Evolutionary conservation across 805 yeast genomes (phyloP), one percentile per base, ranked within the genome.

Genomic region (Candida ponderosae): DNA sequence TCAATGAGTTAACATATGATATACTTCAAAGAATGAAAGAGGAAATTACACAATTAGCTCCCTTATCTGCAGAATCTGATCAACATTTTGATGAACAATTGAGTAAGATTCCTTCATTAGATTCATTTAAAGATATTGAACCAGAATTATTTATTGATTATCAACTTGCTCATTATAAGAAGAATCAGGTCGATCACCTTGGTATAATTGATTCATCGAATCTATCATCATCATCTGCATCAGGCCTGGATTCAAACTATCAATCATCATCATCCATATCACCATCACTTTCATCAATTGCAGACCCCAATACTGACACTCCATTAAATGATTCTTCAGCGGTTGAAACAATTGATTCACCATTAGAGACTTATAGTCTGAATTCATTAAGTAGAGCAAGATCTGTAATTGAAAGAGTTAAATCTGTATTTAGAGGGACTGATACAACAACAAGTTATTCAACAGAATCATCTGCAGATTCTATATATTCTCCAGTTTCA

Each of bases 1-100:
- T 44, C 9, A 41, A 45, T 31, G 47, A 45, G 16, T 29, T 45
- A 23, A 38, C 37, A 10, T 45, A 41, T 32, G 46, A 45, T 16
- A 40, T 35, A 10, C 39, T 45, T 23, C 40, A 41, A 28, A 31
- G 26, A 19, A 30, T 45, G 26, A 45, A 38, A 27, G 16, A 35
- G 10, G 35, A 35, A 28, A 18, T 38, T 31, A 27, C 26, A 18
- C 31, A 38, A 6, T 20, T 39, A 13, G 41, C 42, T 6, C 39
- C 39, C 8, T 40, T 41, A 6, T 41, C 42, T 6, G 42, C 23
- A 5, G 41, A 20, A 5, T 39, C 47, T n/a, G 29, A 32, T 7
- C 14, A 23, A 7, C 11, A 32, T 32, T 10, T 32, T 14, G 35
- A 32, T 11, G 13, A 32, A 32, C 15, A 24, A 13, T 32, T 32